Evolutionary conservation across 1,139 yeast species (phyloP), one percentile per base, ranked within the genome.

Genomic region (Debaryomycetaceae sp.): DNA sequence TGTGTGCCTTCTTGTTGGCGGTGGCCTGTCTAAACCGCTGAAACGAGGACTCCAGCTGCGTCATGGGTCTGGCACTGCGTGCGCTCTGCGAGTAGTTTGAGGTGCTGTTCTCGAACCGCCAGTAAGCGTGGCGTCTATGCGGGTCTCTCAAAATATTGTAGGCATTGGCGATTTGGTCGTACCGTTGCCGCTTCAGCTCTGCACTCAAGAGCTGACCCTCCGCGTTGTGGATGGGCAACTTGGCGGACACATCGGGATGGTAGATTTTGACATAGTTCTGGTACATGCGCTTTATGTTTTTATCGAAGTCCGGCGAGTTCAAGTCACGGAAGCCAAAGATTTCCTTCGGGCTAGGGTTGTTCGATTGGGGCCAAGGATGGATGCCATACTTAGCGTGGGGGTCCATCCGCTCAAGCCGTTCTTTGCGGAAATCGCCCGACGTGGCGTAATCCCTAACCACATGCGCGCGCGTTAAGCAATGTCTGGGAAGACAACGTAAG

Each of bases 341-440:
- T 30, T 85, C 89, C 47, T 82, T 82, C 0, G 96, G 95, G 0
- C 82, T 58, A 0, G 95, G 91, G 22, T 65, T 44, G n/a, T 58
- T 49, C 4, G 58, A 44, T 11, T 28, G 10, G 4, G 94, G 95
- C 86, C 93, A 85, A 5, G 53, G 51, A 19, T 45, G 64, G 12
- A 61, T 49, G 3, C 50, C 47, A 21, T 44, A 42, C 24, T 45
- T 45, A 13, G 46, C 35, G 39, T 57, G 60, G 33, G 45, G 36
- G 26, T 43, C 43, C n/a, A 36, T 30, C 20, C 39, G 25, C n/a
- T 36, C 36, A 4, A 38, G 16, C 12, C 28, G n/a, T 13, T 28
- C 16, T n/a, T 16, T 29, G 16, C 15, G 19, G 10, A 8, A 4
- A 16, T 27, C 32, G n/a, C 47, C 39, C 6, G 40, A 31, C 4